These are phyloP conservation scores for Aureobasidium sp. DNA, from an alignment of 2,329 filamentous ascomycete species.

Conservation along the genomic window DNA sequence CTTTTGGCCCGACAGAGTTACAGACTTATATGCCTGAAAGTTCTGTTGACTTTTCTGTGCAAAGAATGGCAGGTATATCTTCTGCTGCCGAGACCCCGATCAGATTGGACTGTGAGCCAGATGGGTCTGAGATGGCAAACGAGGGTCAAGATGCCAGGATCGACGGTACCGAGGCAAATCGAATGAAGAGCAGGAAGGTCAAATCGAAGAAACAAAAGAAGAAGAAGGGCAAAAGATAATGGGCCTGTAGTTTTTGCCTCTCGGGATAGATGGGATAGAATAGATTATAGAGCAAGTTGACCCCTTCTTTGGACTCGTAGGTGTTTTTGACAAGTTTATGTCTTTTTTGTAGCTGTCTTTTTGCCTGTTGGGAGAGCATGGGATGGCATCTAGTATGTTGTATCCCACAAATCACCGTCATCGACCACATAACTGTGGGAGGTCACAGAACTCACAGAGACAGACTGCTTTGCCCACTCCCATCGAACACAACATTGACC, in stretches of 20 bases:
- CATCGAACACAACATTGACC: too few species aligned
- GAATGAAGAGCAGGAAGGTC: not conserved
- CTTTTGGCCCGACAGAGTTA: conserved; percentile 25
- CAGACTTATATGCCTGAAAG: conserved; percentile 19
- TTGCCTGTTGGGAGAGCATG: too few species aligned
- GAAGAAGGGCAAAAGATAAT: not conserved
- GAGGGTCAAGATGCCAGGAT: not conserved
- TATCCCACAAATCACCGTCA: too few species aligned
- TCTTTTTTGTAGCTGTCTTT: too few species aligned
- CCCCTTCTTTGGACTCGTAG: too few species aligned
- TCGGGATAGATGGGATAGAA: too few species aligned
- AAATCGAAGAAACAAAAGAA: not conserved
- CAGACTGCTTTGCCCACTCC: too few species aligned
- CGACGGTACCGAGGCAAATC: not conserved
- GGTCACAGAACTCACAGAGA: too few species aligned
- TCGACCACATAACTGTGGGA: too few species aligned
- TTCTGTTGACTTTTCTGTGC: not conserved
- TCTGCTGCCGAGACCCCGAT: not conserved
- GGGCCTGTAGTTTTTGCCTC: not conserved
- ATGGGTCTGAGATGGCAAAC: not conserved
- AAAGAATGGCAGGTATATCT: not conserved
- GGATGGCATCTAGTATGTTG: too few species aligned
- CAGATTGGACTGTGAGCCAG: not conserved
- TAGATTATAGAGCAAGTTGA: too few species aligned
- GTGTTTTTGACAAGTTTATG: too few species aligned